Evolutionary conservation across 495 filamentous ascomycete genomes (phyloP), one percentile per base, ranked within the genome.

Genomic region (Thozetella sp.): DNA sequence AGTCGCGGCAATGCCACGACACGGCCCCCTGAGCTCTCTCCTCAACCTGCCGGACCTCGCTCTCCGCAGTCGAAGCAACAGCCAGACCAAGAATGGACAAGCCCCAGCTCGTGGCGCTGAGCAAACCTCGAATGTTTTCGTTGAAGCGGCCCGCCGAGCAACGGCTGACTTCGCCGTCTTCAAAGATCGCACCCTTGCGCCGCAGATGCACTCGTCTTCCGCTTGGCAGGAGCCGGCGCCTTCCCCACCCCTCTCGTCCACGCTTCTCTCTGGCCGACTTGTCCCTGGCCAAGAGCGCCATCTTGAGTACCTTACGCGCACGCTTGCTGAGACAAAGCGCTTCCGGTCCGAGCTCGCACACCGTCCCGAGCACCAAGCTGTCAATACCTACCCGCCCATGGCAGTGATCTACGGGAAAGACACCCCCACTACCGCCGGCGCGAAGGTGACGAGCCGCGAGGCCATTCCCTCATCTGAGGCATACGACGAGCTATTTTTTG

Each of bases 401-500:
- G 85, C 92, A 0, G 82, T 97, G n/a, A 81, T 98, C 10, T 98
- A 96, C 80, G 90, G 89, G 34, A 97, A 96, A 70, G 86, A 86
- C 22, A 86, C 89, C 2, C 93, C 94, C 0, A 98, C 94, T 0
- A 90, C 96, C 1, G 90, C 84, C 71, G 92, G 86, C 0, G 92
- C 90, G 1, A 83, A 85, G 13, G 92, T 98, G 11, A 65, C 80
- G 3, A 85, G 85, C 1, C 68, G 73, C 9, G 78, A 74, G n/a
- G 75, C 68, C 0, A 97, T 97, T 62, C 86, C 86, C 55, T 83
- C 85, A 37, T 73, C 84, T 1, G 92, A 96, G 73, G 88, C 88
- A 2, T 98, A 96, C 67, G 94, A 97, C 61, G 88, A 96, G 58
- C 78, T 97, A 2, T 85, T 91, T 0, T 97, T 97, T 72, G 90